Percentiles rank a stretch among this genome's conserved stretches.
phyloP scores from a whole-genome alignment of 1,139 yeast species.

The Taphrina wiesneri region DNA sequence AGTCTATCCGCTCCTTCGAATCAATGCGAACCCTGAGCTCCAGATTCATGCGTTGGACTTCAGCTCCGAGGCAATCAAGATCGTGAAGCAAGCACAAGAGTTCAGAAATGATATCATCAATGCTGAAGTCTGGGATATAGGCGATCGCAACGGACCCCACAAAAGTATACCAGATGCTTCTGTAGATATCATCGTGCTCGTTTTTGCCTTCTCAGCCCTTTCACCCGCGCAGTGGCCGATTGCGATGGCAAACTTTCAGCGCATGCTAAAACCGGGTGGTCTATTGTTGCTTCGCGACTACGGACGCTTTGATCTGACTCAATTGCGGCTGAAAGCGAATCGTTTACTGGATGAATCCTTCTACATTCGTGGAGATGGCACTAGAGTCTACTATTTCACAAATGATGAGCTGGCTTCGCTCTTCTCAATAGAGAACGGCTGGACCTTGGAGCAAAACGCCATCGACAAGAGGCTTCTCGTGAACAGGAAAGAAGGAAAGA shows the following conservation, averaged over 20 bases:
- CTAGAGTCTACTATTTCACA: conserved; percentile 92
- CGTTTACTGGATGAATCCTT: conserved; percentile 87
- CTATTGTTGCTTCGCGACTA: conserved; percentile 86
- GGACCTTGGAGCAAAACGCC: conserved; percentile 71
- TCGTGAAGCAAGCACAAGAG: conserved; percentile 69
- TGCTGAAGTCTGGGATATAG: conserved; percentile 95
- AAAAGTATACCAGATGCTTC: conserved; percentile 78
- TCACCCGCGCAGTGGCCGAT: conserved; percentile 88
- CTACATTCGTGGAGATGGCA: conserved; percentile 96
- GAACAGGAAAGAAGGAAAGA: conserved; percentile 83
- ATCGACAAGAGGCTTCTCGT: conserved; percentile 89
- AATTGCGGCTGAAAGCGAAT: conserved; percentile 86
- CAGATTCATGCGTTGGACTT: conserved; percentile 85
- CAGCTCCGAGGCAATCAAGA: conserved; percentile 83
- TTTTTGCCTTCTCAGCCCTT: conserved; percentile 88
- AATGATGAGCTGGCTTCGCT: conserved; percentile 72
- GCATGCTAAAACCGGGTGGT: conserved; percentile 88
- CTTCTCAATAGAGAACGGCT: conserved; percentile 57
- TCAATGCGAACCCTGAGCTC: conserved; percentile 76
- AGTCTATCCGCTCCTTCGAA: conserved; percentile 79
- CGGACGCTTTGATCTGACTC: conserved; percentile 94
- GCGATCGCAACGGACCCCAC: conserved; percentile 71
- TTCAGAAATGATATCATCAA: conserved; percentile 61
- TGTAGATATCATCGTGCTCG: conserved; percentile 88
- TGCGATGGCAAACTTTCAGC: conserved; percentile 65